A percentile compares a stretch with the other conserved stretches of the same genome.
These are phyloP conservation scores for Apiotrichum laibachii DNA, from an alignment of 1,284 basidiomycete genomes.

Conservation along the genomic window DNA sequence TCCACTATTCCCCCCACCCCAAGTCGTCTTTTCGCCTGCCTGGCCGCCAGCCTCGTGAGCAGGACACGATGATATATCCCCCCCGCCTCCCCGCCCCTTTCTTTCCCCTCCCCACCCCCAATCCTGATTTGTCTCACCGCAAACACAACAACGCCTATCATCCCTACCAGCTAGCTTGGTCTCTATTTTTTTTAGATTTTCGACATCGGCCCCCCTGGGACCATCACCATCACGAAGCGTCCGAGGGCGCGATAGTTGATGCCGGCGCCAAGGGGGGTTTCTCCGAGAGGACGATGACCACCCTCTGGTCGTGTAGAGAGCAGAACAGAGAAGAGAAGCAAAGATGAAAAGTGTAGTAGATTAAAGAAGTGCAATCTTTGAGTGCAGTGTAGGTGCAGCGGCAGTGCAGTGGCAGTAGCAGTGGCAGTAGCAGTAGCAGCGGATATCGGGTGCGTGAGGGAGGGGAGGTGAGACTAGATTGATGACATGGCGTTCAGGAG, in stretches of 20 bases:
- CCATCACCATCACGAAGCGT: slow-evolving; percentile 8
- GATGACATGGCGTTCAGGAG: no score
- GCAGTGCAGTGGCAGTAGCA: neutral
- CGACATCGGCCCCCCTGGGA: slow-evolving; percentile 14
- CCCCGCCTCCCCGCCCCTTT: neutral
- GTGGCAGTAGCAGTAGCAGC: no score
- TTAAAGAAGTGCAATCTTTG: neutral
- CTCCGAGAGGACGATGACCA: slow-evolving; percentile 21
- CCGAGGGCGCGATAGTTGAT: slow-evolving; percentile 9
- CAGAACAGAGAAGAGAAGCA: slow-evolving; percentile 18
- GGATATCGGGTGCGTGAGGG: neutral
- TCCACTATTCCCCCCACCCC: neutral
- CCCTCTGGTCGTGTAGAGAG: slow-evolving; percentile 20
- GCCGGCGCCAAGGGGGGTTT: slow-evolving; percentile 7
- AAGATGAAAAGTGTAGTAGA: slow-evolving; percentile 17
- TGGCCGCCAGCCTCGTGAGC: neutral
- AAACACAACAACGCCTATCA: slow-evolving; percentile 11
- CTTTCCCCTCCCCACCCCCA: neutral
- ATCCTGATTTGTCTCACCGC: neutral
- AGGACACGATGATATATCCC: neutral
- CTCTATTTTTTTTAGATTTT: slow-evolving; percentile 22
- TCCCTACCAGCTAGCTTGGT: slow-evolving; percentile 24
- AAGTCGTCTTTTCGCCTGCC: neutral
- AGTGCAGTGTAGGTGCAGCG: neutral
- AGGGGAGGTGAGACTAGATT: neutral